Evolutionary conservation across 2,329 filamentous ascomycete genomes (phyloP).

Genomic region (Helotiales sp.): DNA sequence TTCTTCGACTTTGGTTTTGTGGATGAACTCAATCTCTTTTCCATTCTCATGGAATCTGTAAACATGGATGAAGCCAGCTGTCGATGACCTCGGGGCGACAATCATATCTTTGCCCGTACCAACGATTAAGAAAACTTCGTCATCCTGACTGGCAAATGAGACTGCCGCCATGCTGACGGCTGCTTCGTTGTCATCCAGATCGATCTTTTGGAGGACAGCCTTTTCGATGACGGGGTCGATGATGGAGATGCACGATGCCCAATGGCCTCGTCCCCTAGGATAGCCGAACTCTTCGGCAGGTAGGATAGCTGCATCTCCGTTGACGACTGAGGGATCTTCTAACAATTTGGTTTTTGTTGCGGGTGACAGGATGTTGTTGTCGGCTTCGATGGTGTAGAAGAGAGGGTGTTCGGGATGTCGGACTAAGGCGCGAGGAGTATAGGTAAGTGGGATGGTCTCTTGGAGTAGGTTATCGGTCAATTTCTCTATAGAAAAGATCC

Average conservation of each 20-base stretch:
- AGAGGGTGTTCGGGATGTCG: conserved; percentile 85
- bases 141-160: conserved; percentile 83
- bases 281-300: conserved; percentile 87
- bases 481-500: conserved; percentile 90
- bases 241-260: conserved; percentile 94
- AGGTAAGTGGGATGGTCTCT: conserved; percentile 80
- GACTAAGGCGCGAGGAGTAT: conserved; percentile 86
- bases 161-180: conserved; percentile 84
- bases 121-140: conserved; percentile 88
- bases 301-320: conserved; percentile 69
- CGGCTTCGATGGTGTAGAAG: conserved; percentile 92
- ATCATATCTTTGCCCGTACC: conserved; percentile 91
- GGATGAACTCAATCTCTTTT: conserved; percentile 87
- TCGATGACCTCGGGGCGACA: conserved; percentile 72
- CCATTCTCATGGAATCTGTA: conserved; percentile 88
- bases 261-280: conserved; percentile 78
- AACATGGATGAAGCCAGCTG: conserved; percentile 83
- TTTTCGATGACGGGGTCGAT: conserved; percentile 81
- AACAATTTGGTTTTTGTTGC: conserved; percentile 75
- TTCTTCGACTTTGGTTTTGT: conserved; percentile 91
- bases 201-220: conserved; percentile 71
- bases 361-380: conserved; percentile 85
- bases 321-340: conserved; percentile 67
- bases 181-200: conserved; percentile 87
- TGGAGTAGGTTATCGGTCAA: conserved; percentile 83